Base-by-base conservation (phyloP, 2,329 filamentous ascomycete species). In the Atkinsonella texensis region DNA sequence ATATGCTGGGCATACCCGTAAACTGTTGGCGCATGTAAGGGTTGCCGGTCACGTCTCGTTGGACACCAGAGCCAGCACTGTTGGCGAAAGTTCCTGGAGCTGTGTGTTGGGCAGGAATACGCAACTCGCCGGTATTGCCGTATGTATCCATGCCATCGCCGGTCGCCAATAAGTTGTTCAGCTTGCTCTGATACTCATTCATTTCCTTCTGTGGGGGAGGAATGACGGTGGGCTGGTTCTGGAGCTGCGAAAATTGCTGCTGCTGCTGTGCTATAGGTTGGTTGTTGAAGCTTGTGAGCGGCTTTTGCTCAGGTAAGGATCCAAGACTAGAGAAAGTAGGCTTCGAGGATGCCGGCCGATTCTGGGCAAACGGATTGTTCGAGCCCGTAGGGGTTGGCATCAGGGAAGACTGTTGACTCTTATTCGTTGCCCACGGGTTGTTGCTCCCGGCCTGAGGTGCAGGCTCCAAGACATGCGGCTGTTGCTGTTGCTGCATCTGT, bases 61-160 rank as follows among this genome's bases (percentile, higher is more conserved):
- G 81, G 52, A 87, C 71, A n/a, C 88, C 87, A 39, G 85, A 76
- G 48, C 93, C 93, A 7, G 93, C 89, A 54, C 88, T 95, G 71
- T 98, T 98, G 70, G 98, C 85, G 66, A 97, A 98, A 0, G 87
- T 94, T 28, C 91, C 93, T 0, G 93, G 93, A 1, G 93, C 89
- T 0, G 93, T 98, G 68, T 98, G 93, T 65, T 98, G 93, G 2
- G 93, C 84, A 1, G 93, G 93, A 57, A 98, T 95, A 68, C 93
- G 89, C 46, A 95, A 76, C 57, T 97, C 88, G 58, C 93, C 93
- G n/a, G 88, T 88, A 66, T 98, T 98, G 57, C 93, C 93, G 65
- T 94, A 98, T 0, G 93, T 98, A 65, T 98, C 93, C 74, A 94
- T 87, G 23, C 93, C 93, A 52, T 98, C 93, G 57, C 93, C 90